phyloP scores from a whole-genome alignment of 805 yeast species.

The Hanseniaspora osmophila region DNA sequence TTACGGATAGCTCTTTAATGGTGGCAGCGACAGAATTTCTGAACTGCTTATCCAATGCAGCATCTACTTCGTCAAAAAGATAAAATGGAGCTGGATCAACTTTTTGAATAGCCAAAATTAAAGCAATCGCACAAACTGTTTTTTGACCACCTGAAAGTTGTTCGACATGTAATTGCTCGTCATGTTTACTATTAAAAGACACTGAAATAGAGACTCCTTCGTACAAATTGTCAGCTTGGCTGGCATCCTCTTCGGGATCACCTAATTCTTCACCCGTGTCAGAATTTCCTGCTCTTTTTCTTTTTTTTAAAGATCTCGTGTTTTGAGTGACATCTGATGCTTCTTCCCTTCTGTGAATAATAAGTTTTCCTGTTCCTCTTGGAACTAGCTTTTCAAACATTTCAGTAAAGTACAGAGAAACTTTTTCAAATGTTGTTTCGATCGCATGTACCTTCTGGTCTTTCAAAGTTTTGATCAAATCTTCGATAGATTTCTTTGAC shows the following conservation, averaged over 20 bases:
- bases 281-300: conserved; percentile 7
- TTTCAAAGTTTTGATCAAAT: conserved; percentile 54
- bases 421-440: conserved; percentile 59
- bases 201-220: conserved; percentile 77
- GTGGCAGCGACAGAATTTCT: conserved; percentile 73
- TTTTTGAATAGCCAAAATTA: conserved; percentile 83
- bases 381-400: conserved; percentile 78
- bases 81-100: conserved; percentile 97
- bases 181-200: conserved; percentile 72
- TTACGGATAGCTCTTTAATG: conserved; percentile 46
- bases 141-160: conserved; percentile 96
- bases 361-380: conserved; percentile 58
- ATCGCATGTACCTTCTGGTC: conserved; percentile 76
- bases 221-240: conserved; percentile 28
- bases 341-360: conserved; percentile 38
- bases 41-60: conserved; percentile 85
- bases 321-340: conserved; percentile 9
- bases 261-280: conserved; percentile 13
- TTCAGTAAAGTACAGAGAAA: conserved; percentile 55
- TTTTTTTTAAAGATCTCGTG: conserved; percentile 9
- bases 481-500: conserved; percentile 60
- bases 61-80: conserved; percentile 91
- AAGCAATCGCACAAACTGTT: conserved; percentile 88
- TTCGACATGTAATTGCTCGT: conserved; percentile 78
- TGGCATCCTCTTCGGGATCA: conserved; percentile 12